These are phyloP conservation scores for Recurvomyces mirabilis DNA, from an alignment of 495 filamentous ascomycete species.

Conservation along the genomic window DNA sequence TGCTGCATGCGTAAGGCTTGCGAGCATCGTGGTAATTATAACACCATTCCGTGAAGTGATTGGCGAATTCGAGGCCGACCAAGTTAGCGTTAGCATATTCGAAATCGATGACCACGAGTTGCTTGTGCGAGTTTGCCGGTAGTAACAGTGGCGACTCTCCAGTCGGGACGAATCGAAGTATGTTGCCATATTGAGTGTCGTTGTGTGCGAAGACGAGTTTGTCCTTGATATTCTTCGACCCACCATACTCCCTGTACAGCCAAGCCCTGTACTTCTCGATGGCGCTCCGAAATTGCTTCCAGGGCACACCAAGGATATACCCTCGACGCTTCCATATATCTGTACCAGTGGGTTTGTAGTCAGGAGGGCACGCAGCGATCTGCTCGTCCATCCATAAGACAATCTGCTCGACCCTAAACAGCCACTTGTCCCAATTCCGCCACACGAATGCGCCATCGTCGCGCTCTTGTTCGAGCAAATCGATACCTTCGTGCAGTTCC, in stretches of 20 bases:
- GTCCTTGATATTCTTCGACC: conserved; percentile 51
- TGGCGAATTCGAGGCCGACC: conserved; percentile 84
- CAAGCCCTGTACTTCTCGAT: conserved; percentile 70
- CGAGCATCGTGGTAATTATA: conserved; percentile 82
- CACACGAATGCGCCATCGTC: conserved; percentile 72
- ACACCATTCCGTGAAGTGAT: conserved; percentile 97
- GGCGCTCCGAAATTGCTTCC: conserved; percentile 62
- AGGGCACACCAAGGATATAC: conserved; percentile 73
- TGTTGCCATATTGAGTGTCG: conserved; percentile 98
- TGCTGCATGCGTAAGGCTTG: conserved; percentile 53
- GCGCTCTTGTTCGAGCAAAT: conserved; percentile 66
- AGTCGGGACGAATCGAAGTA: conserved; percentile 75
- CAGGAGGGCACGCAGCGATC: conserved; percentile 35
- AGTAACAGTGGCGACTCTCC: conserved; percentile 79
- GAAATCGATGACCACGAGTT: conserved; percentile 94
- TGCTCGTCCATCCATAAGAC: conserved; percentile 66
- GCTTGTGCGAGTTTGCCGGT: conserved; percentile 85
- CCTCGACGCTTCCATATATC: conserved; percentile 57
- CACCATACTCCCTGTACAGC: conserved; percentile 61
- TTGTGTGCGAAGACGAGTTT: conserved; percentile 91
- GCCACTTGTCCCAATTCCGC: conserved; percentile 94
- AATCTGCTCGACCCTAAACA: conserved; percentile 64
- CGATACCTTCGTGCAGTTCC: conserved; percentile 88
- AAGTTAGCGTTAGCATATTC: conserved; percentile 91
- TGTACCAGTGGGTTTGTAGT: conserved; percentile 23